Base-by-base conservation (phyloP, 441 rosid species). In the Pelargonium myrrhifolium region DNA sequence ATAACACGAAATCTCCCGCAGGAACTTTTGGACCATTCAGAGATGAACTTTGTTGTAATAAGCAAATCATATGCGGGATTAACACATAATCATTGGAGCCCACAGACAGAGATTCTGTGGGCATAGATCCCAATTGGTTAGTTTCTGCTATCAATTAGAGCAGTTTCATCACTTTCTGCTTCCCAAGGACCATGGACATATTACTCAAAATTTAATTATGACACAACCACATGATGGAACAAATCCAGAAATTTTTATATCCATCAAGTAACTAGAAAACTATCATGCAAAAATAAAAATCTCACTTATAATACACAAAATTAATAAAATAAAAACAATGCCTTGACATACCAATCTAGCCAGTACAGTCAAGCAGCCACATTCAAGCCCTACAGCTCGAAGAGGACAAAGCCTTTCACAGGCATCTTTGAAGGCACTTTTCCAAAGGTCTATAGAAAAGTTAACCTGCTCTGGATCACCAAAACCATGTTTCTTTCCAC, bases 381-480 rank as follows among this genome's bases (percentile, higher is more conserved):
- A 95, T 65, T 87, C 88, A 69, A 90, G 98, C 12, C 97, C 97
- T 17, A 78, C 90, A 69, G 93, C 98, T 79, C 96, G 87, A 71
- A 92, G 81, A 64, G 99, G 99, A 81, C 99, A 95, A 71, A 95
- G 86, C 77, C 98, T 90, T 83, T 92, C 92, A 71, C 89, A n/a
- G n/a, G n/a, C n/a, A n/a, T n/a, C n/a, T n/a, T 79, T 84, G 84
- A 95, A 90, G 37, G 97, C 99, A 67, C 75, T 78, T 84, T 95
- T 92, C 99, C 99, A 95, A 26, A 83, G 92, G 65, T 84, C 93
- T 72, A 89, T 68, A 35, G 99, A 87, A 71, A 95, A 82, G 76
- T 90, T 81, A 51, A 71, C 84, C 83, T 85, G 93, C 40, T 84
- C 90, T 76, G 80, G 83, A 79, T 81, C 82, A 72, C 75, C 69